phyloP scores from a whole-genome alignment of 345 rosid genomes.

The Hibiscus mutabilis region DNA sequence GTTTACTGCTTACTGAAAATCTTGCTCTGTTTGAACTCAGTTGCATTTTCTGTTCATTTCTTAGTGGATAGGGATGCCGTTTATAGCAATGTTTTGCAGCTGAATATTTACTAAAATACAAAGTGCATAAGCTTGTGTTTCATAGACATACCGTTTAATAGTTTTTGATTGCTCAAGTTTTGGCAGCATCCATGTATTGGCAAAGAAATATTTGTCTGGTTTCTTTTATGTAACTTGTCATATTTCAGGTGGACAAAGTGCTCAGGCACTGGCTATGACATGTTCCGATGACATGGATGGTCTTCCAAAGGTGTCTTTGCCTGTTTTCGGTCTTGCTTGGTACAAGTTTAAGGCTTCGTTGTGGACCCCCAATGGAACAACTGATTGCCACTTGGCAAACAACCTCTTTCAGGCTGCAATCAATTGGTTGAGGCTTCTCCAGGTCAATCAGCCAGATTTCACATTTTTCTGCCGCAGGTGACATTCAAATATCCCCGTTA shows the following conservation, averaged over 20 bases:
- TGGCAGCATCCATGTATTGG: neutral
- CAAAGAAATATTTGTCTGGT: neutral
- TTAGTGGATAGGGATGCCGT: neutral
- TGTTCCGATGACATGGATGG: conserved; percentile 26
- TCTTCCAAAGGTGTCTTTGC: conserved; percentile 40
- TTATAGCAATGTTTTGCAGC: neutral
- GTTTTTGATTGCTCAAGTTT: neutral
- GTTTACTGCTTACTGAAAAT: neutral
- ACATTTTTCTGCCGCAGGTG: conserved; percentile 47
- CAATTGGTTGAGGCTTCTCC: conserved; percentile 44
- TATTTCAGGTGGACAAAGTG: conserved; percentile 23
- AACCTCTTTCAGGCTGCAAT: conserved; percentile 57
- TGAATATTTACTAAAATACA: neutral
- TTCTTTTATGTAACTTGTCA: neutral
- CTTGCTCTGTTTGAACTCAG: neutral
- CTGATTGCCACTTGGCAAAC: conserved; percentile 37
- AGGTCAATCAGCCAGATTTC: conserved; percentile 84
- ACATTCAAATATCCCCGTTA: conserved; percentile 9
- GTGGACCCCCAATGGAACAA: conserved; percentile 57
- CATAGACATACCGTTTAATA: neutral
- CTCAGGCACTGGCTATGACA: conserved; percentile 21
- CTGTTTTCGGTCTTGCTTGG: conserved; percentile 73
- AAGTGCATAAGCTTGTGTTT: neutral
- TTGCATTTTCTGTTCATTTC: neutral
- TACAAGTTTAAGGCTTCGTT: conserved; percentile 75